Evolutionary conservation across 2,329 filamentous ascomycete species (phyloP).

Genomic region (Pseudogymnoascus sp.): DNA sequence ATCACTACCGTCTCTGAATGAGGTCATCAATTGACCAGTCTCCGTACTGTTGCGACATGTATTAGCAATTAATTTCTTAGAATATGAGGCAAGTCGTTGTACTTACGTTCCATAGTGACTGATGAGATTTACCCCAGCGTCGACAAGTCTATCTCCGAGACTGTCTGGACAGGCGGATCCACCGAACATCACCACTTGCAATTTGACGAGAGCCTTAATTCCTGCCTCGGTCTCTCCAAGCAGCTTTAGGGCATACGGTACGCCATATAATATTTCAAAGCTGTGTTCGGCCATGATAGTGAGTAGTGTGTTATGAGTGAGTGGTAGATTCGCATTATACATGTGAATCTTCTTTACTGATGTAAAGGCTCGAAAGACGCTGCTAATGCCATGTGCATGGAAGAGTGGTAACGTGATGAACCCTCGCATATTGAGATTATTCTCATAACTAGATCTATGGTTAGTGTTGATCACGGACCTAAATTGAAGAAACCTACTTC

Average conservation of each 20-base stretch:
- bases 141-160: slow-evolving; percentile 46
- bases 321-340: slow-evolving; percentile 47
- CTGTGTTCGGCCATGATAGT: slow-evolving; percentile 35
- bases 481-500: slow-evolving; percentile 34
- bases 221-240: slow-evolving; percentile 52
- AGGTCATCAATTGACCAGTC: slow-evolving; percentile 31
- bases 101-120: slow-evolving; percentile 51
- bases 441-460: slow-evolving; percentile 11
- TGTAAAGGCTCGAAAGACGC: slow-evolving; percentile 46
- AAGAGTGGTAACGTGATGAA: slow-evolving; percentile 53
- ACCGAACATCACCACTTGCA: slow-evolving; percentile 49
- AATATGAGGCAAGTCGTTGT: not conserved
- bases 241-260: slow-evolving; percentile 59
- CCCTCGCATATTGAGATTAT: slow-evolving; percentile 32
- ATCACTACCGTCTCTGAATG: slow-evolving; percentile 20
- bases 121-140: slow-evolving; percentile 46
- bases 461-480: slow-evolving; percentile 4
- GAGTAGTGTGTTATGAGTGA: slow-evolving; percentile 44
- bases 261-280: slow-evolving; percentile 51
- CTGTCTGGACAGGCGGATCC: slow-evolving; percentile 54
- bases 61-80: not conserved
- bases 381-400: slow-evolving; percentile 52
- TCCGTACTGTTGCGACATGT: slow-evolving; percentile 30
- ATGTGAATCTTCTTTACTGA: slow-evolving; percentile 44
- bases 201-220: slow-evolving; percentile 37